Evolutionary conservation across 768 basidiomycete species (phyloP), one percentile per base, ranked within the genome.

Genomic region (Suillus variegatus): DNA sequence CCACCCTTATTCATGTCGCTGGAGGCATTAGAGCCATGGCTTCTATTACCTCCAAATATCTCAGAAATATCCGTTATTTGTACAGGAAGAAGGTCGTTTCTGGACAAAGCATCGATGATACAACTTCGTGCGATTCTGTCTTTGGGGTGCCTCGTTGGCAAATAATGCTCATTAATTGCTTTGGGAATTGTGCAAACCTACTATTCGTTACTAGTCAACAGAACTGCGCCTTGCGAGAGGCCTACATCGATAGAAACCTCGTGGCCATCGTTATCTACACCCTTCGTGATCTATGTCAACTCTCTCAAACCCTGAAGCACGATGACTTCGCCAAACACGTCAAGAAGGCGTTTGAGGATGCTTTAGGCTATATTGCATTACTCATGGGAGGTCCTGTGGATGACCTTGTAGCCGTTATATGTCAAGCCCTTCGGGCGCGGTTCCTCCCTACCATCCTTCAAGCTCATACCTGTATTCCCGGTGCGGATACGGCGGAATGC

Each of bases 301-400:
- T 60, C 58, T 60, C 58, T 43, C 4, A n/a, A 32, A 60, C 25
- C 40, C 12, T 43, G 41, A 28, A 60, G 25, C 25, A 60, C 20
- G 58, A 60, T 43, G 58, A 60, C 25, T 60, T 60, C 6, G 58
- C 58, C 25, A 60, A 43, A 43, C 58, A 60, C 28, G 41, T 43
- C 25, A 60, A 60, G 58, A 60, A 60, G 18, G 41, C 58, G 9
- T 60, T 60, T 32, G 58, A 60, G 58, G 58, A 60, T 43, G 58
- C 58, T 8, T 60, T 60, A 60, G 58, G 40, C 32, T 60, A 60
- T 9, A 60, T 60, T 60, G 58, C 25, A 41, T 32, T 44, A 43
- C 58, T 60, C 41, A 44, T 60, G 58, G 36, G 25, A 60, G 58
- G 58, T 32, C 58, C 58, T 60, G 58, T 60, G 58, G 58, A 60